phyloP scores from a whole-genome alignment of 257 asterid species.

The Solanum appendiculatum region DNA sequence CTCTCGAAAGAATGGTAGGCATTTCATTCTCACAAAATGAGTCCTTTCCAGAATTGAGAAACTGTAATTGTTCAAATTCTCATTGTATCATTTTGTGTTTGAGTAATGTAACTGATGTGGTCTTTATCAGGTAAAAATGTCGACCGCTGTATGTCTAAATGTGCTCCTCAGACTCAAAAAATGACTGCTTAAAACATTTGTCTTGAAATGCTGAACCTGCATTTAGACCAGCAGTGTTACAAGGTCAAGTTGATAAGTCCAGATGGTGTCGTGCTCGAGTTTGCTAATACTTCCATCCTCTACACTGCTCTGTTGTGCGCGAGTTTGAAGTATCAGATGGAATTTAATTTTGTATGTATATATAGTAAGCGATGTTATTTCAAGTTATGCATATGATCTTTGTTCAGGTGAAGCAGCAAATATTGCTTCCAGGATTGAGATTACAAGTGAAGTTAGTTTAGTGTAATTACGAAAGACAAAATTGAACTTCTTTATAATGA shows the following conservation, averaged over 20 bases:
- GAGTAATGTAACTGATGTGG: neutral
- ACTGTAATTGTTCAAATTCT: neutral
- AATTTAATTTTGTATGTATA: neutral
- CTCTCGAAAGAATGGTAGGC: no score
- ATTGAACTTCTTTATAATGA: neutral
- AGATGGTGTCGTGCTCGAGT: neutral
- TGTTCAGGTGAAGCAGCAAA: neutral
- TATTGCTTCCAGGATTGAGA: neutral
- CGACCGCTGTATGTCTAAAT: neutral
- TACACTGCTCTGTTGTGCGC: neutral
- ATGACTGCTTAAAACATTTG: neutral
- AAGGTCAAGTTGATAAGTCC: neutral
- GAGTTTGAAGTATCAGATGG: neutral
- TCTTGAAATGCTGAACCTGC: neutral
- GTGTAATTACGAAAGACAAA: neutral
- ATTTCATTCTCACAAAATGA: no score
- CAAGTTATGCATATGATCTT: neutral
- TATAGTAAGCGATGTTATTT: neutral
- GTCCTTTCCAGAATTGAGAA: neutral
- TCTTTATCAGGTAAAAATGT: neutral
- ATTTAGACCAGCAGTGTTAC: neutral
- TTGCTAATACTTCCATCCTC: neutral
- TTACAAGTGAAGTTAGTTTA: no score
- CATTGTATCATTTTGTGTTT: neutral
- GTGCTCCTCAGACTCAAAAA: neutral